Conservation (phyloP, 345 rosid genomes). For the Lepidium africanum region DNA sequence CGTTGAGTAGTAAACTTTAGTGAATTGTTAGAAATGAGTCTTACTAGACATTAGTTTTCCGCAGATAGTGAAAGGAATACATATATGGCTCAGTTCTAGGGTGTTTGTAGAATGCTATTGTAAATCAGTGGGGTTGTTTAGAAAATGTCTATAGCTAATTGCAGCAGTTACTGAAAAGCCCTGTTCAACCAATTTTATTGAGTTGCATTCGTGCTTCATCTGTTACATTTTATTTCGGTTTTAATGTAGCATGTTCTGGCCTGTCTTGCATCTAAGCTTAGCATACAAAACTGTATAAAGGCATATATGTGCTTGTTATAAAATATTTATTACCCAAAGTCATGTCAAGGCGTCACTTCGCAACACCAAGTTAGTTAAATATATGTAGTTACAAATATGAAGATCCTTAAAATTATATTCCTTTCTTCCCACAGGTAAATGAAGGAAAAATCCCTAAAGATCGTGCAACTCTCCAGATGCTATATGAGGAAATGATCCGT, state of each 20-base stretch:
- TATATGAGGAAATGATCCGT: slow-evolving; percentile 72
- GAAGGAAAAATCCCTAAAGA: slow-evolving; percentile 75
- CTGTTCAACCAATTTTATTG: background rate
- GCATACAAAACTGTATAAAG: background rate
- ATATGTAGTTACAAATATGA: background rate
- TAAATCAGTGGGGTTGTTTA: background rate
- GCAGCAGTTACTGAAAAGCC: background rate
- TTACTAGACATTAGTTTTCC: background rate
- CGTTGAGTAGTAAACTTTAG: background rate
- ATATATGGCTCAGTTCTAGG: background rate
- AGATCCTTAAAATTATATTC: background rate
- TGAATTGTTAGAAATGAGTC: background rate
- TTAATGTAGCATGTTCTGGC: background rate
- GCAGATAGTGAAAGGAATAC: background rate
- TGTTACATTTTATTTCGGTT: background rate
- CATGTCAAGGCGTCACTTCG: background rate
- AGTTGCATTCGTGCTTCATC: background rate
- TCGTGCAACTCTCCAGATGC: slow-evolving; percentile 59
- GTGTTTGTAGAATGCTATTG: background rate
- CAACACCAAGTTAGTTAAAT: background rate
- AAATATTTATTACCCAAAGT: background rate
- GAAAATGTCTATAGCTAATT: background rate
- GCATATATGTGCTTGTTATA: background rate
- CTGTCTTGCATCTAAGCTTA: background rate
- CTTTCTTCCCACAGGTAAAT: slow-evolving; percentile 46